Evolutionary conservation across 495 filamentous ascomycete species (phyloP).

Genomic region (Penicillium subrubescens): DNA sequence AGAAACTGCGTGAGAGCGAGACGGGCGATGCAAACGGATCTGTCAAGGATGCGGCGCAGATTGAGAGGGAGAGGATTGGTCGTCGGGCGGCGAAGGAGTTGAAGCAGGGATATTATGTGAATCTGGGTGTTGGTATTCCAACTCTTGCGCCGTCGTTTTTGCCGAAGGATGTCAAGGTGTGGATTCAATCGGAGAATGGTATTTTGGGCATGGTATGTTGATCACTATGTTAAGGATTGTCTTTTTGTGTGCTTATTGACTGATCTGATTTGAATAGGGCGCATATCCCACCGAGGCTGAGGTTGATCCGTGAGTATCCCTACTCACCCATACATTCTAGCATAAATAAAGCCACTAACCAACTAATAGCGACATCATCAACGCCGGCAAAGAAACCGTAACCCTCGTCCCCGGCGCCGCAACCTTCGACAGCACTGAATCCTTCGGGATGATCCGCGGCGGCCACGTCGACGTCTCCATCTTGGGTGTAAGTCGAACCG

Average conservation of each 20-base stretch:
- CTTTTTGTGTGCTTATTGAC: too few relatives aligned
- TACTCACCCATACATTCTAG: not conserved
- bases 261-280: conserved; percentile 51
- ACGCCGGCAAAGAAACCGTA: conserved; percentile 92
- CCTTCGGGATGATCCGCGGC: conserved; percentile 90
- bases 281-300: conserved; percentile 77
- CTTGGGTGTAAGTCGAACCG: conserved; percentile 55
- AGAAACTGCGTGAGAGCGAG: conserved; percentile 66
- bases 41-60: conserved; percentile 61
- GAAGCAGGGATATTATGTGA: conserved; percentile 92
- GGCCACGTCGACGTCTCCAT: conserved; percentile 89
- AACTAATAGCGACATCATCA: conserved; percentile 70
- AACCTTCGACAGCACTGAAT: conserved; percentile 84
- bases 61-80: conserved; percentile 79
- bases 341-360: not conserved
- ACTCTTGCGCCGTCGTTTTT: conserved; percentile 86
- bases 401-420: conserved; percentile 78
- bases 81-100: conserved; percentile 87
- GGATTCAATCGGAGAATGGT: conserved; percentile 89
- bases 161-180: conserved; percentile 74
- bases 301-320: conserved; percentile 63
- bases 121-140: conserved; percentile 90
- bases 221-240: not conserved
- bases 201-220: conserved; percentile 70
- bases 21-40: conserved; percentile 49